phyloP scores from a whole-genome alignment of 2,329 filamentous ascomycete species.

The Xylariaceae sp. region DNA sequence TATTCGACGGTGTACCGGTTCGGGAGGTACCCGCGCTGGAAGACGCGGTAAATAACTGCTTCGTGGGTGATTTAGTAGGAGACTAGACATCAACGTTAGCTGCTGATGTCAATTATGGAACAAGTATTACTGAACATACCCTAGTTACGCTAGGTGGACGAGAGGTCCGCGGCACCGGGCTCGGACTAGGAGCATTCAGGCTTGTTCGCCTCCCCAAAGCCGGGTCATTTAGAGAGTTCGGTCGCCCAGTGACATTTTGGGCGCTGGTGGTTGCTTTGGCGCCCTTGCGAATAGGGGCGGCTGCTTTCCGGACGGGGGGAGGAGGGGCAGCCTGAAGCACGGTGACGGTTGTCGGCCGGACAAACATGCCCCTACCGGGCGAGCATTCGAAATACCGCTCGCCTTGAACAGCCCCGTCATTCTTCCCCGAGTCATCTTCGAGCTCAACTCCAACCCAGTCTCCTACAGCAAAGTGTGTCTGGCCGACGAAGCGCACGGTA shows the following conservation, averaged over 20 bases:
- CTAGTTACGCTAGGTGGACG: conserved; percentile 54
- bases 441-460: conserved; percentile 91
- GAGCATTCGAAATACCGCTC: conserved; percentile 83
- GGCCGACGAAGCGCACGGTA: conserved; percentile 75
- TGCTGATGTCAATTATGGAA: background rate
- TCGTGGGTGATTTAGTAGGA: conserved; percentile 75
- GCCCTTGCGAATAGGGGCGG: conserved; percentile 38
- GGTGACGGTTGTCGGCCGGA: conserved; percentile 66
- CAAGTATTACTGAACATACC: conserved; percentile 39
- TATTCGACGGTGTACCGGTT: conserved; percentile 61
- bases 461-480: conserved; percentile 73
- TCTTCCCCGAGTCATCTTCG: conserved; percentile 78
- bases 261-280: conserved; percentile 32
- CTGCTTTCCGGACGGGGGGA: conserved; percentile 39
- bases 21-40: conserved; percentile 58
- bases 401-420: conserved; percentile 86
- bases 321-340: conserved; percentile 49
- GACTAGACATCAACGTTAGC: conserved; percentile 46
- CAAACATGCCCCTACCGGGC: conserved; percentile 77
- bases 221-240: conserved; percentile 53
- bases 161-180: conserved; percentile 56
- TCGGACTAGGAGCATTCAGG: conserved; percentile 68
- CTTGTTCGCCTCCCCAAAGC: conserved; percentile 60
- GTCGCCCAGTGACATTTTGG: conserved; percentile 38
- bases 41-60: conserved; percentile 56